Evolutionary conservation across 2,329 filamentous ascomycete genomes (phyloP).

Genomic region (Exophiala dermatitidis): DNA sequence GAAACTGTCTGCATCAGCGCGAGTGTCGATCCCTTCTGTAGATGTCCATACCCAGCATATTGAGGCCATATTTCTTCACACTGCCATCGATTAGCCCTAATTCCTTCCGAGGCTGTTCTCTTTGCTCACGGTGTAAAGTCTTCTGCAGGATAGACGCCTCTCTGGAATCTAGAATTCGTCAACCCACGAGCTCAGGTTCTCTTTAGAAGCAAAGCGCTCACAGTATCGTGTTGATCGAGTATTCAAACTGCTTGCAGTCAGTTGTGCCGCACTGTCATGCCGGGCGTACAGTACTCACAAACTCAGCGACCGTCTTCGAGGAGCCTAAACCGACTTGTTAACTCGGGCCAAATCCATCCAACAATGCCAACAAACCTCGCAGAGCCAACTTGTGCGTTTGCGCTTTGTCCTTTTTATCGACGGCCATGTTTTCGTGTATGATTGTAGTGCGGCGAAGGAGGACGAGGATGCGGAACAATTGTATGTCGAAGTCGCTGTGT

Average conservation of each 20-base stretch:
- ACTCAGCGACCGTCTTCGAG: slow-evolving; percentile 86
- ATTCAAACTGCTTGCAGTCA: slow-evolving; percentile 61
- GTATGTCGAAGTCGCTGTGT: slow-evolving; percentile 1
- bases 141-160: slow-evolving; percentile 77
- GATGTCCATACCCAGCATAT: slow-evolving; percentile 67
- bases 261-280: slow-evolving; percentile 15
- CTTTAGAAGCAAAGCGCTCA: slow-evolving; percentile 43
- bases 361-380: slow-evolving; percentile 32
- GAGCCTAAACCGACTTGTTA: slow-evolving; percentile 45
- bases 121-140: slow-evolving; percentile 78
- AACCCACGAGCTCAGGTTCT: background rate
- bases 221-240: slow-evolving; percentile 95
- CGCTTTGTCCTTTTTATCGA: slow-evolving; percentile 56
- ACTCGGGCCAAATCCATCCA: background rate
- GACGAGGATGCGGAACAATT: background rate
- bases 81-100: slow-evolving; percentile 30
- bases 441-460: background rate
- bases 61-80: slow-evolving; percentile 98
- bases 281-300: slow-evolving; percentile 53
- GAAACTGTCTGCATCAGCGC: slow-evolving; percentile 54
- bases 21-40: background rate
- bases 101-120: background rate
- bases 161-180: slow-evolving; percentile 62
- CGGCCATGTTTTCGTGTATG: slow-evolving; percentile 25
- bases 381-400: slow-evolving; percentile 93